These are phyloP conservation scores for Collybia sp. DNA, from an alignment of 768 basidiomycete genomes.

Conservation along the genomic window DNA sequence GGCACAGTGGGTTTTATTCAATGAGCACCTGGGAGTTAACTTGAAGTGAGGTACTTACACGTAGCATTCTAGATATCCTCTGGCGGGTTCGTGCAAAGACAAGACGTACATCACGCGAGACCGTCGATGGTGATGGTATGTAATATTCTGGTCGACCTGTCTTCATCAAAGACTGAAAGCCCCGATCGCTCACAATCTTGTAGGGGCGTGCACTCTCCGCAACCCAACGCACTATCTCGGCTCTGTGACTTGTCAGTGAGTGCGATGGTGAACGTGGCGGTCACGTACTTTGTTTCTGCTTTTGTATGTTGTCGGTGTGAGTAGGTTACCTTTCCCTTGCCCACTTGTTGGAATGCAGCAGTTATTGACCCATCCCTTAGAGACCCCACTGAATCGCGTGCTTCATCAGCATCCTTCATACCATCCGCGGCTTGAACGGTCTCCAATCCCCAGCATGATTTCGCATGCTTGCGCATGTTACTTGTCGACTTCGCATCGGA, in stretches of 20 bases:
- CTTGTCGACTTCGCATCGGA: slow-evolving; percentile 10
- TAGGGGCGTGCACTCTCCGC: slow-evolving; percentile 18
- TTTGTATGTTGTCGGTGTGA: slow-evolving; percentile 16
- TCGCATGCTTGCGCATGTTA: slow-evolving; percentile 20
- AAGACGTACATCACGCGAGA: slow-evolving; percentile 19
- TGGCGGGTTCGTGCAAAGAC: slow-evolving; percentile 16
- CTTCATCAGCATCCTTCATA: background rate
- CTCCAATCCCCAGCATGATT: slow-evolving; percentile 19
- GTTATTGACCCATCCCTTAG: slow-evolving; percentile 15
- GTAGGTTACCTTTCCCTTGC: slow-evolving; percentile 20
- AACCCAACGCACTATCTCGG: slow-evolving; percentile 18
- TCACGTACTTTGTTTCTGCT: slow-evolving; percentile 12
- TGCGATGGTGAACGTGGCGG: background rate
- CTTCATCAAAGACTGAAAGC: slow-evolving; percentile 25
- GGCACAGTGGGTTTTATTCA: background rate
- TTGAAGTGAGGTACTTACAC: slow-evolving; percentile 10
- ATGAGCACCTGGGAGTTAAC: no score
- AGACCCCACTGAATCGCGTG: background rate
- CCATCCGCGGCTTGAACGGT: background rate
- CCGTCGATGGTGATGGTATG: slow-evolving; percentile 23
- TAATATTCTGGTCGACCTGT: slow-evolving; percentile 23
- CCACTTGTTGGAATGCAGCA: slow-evolving; percentile 16
- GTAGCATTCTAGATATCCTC: slow-evolving; percentile 21
- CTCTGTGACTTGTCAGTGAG: slow-evolving; percentile 10
- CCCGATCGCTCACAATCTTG: slow-evolving; percentile 22